Percentiles rank a stretch among this genome's conserved stretches.
Conservation (phyloP, 2,329 filamentous ascomycete genomes). For the Dendryphion nanum region DNA sequence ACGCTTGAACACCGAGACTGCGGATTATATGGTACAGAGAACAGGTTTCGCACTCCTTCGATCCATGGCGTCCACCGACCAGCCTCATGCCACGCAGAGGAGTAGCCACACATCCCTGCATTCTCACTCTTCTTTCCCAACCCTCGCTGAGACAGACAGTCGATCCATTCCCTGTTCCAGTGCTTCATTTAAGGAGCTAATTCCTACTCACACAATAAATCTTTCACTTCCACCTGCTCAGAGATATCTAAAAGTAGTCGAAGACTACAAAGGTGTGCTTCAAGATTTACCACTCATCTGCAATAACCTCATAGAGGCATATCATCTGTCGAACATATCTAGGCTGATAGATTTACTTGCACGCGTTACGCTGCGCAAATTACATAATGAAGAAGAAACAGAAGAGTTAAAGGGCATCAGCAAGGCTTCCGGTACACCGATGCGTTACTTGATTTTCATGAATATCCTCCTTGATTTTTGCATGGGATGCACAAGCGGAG, state of each 20-base stretch:
- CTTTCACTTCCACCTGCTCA: constrained; percentile 53
- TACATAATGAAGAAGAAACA: constrained; percentile 58
- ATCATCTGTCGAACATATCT: constrained; percentile 9
- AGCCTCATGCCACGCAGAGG: no score
- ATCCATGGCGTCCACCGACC: no score
- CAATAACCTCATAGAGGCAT: constrained; percentile 46
- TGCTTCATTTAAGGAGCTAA: no score
- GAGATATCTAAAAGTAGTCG: constrained; percentile 52
- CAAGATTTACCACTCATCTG: constrained; percentile 49
- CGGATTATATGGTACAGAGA: no score
- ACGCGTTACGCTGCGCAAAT: constrained; percentile 47
- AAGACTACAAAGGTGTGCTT: constrained; percentile 46
- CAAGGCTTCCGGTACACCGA: constrained; percentile 49
- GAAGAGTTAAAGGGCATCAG: constrained; percentile 61
- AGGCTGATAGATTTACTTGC: constrained; percentile 36
- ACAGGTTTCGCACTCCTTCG: no score
- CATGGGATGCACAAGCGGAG: constrained; percentile 65
- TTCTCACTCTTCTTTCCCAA: no score
- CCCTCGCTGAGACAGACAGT: no score
- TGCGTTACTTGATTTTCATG: constrained; percentile 61
- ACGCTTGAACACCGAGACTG: no score
- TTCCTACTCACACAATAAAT: constrained; percentile 56
- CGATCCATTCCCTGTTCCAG: no score
- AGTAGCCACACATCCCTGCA: no score
- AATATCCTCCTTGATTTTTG: constrained; percentile 64